Conservation (phyloP, 2,329 filamentous ascomycete genomes). For the Paraphaeosphaeria minitans region DNA sequence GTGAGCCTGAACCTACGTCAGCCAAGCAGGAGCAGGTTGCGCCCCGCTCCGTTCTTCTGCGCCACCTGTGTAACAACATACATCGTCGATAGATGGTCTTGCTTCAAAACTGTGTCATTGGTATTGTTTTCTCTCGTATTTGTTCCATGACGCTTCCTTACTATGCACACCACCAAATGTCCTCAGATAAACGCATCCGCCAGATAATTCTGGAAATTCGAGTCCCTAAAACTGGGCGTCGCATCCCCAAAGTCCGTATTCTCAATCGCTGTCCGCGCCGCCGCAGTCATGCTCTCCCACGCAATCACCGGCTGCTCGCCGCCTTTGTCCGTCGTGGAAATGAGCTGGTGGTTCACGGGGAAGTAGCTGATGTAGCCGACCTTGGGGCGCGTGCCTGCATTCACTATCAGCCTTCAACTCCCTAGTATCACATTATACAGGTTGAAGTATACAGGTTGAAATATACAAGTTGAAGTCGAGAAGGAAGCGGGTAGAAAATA, state of each 20-base stretch:
- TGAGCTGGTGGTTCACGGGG: slow-evolving; percentile 56
- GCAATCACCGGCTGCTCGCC: slow-evolving; percentile 55
- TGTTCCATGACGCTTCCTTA: neutral
- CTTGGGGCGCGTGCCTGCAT: slow-evolving; percentile 43
- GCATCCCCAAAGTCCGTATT: slow-evolving; percentile 54
- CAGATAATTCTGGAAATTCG: slow-evolving; percentile 55
- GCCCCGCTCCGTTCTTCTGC: neutral
- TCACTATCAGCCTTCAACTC: neutral
- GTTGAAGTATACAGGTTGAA: too few relatives aligned
- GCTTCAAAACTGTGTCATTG: neutral
- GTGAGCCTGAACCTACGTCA: slow-evolving; percentile 3
- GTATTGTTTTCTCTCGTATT: neutral
- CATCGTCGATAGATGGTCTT: too few relatives aligned
- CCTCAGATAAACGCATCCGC: slow-evolving; percentile 29
- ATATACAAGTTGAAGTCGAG: too few relatives aligned
- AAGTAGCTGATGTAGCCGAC: slow-evolving; percentile 57
- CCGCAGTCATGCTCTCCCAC: slow-evolving; percentile 55
- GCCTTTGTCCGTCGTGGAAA: slow-evolving; percentile 49
- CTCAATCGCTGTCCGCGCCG: slow-evolving; percentile 51
- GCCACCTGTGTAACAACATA: neutral
- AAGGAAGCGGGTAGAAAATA: too few relatives aligned
- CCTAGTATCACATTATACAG: too few relatives aligned
- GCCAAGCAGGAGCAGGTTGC: neutral
- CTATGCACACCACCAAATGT: neutral
- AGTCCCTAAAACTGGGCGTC: slow-evolving; percentile 56